Conservation (phyloP, 1,284 basidiomycete genomes). For the Xerocomus minutiporus region DNA sequence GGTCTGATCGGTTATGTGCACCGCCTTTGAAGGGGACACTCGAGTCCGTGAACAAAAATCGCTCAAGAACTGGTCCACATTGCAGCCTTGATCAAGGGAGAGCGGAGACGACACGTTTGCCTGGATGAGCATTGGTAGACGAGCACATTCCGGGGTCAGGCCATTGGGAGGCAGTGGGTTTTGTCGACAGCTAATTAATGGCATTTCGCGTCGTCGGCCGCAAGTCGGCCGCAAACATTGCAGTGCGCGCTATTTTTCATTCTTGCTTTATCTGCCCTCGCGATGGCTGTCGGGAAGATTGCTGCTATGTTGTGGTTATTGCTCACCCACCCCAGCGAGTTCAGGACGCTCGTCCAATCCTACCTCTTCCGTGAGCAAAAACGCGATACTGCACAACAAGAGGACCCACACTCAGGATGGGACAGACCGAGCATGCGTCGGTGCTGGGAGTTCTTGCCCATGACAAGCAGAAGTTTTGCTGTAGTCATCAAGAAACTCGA, state of each 20-base stretch:
- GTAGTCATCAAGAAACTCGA: constrained; percentile 97
- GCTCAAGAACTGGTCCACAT: constrained; percentile 42
- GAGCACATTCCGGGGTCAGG: constrained; percentile 18
- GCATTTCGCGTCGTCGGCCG: not conserved
- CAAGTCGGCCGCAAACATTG: no score
- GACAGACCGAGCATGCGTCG: constrained; percentile 80
- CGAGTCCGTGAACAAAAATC: constrained; percentile 41
- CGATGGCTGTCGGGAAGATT: constrained; percentile 25
- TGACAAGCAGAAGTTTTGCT: constrained; percentile 87
- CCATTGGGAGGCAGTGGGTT: no score
- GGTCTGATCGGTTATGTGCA: constrained; percentile 11
- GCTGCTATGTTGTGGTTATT: constrained; percentile 52
- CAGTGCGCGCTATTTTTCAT: not conserved
- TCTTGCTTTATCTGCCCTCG: not conserved
- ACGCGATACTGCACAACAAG: constrained; percentile 67
- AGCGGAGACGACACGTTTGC: constrained; percentile 35
- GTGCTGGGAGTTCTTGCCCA: constrained; percentile 90
- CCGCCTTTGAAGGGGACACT: constrained; percentile 39
- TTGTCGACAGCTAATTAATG: not conserved
- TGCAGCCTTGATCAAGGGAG: constrained; percentile 34
- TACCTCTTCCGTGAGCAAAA: constrained; percentile 74
- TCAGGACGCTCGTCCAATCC: constrained; percentile 75
- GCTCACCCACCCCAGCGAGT: constrained; percentile 74
- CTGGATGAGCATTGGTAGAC: constrained; percentile 46
- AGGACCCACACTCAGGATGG: constrained; percentile 76